phyloP scores from a whole-genome alignment of 2,329 filamentous ascomycete species.

The Ramularia endophylla region DNA sequence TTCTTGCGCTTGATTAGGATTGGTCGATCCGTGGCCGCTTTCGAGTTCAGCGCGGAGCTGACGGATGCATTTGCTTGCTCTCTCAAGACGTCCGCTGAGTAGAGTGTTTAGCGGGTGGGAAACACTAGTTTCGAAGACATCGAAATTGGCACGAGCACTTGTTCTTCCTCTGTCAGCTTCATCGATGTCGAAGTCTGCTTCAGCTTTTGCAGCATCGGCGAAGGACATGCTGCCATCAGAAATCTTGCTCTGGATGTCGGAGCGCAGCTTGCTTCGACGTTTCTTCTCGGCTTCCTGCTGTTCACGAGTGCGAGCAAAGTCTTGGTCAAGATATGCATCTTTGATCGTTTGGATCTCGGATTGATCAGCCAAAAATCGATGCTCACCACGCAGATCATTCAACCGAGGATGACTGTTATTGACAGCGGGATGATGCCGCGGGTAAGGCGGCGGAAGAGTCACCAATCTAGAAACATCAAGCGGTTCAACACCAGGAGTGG shows the following conservation, averaged over 20 bases:
- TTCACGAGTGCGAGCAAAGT: conserved; percentile 41
- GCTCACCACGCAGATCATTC: conserved; percentile 65
- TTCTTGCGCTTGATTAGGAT: conserved; percentile 81
- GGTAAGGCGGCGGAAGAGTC: conserved; percentile 88
- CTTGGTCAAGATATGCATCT: conserved; percentile 26
- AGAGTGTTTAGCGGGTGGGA: conserved; percentile 79
- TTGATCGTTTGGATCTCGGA: conserved; percentile 57
- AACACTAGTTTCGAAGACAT: conserved; percentile 74
- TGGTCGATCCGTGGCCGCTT: conserved; percentile 60
- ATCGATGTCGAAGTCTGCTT: conserved; percentile 65
- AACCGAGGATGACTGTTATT: conserved; percentile 94
- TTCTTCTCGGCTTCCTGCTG: conserved; percentile 25
- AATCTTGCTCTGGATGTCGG: conserved; percentile 71
- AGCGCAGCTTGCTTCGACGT: conserved; percentile 25
- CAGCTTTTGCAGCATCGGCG: conserved; percentile 69
- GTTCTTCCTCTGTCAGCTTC: conserved; percentile 67
- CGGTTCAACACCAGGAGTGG: conserved; percentile 21
- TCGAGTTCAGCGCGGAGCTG: conserved; percentile 67
- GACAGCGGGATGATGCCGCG: conserved; percentile 87
- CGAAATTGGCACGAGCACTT: conserved; percentile 73
- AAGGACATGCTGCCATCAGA: conserved; percentile 73
- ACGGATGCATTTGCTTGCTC: conserved; percentile 71
- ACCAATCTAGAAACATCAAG: conserved; percentile 89
- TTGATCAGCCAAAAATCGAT: conserved; percentile 69
- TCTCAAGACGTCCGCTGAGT: conserved; percentile 66